Evolutionary conservation across 345 rosid genomes (phyloP).

Genomic region (Geranium rotundifolium): DNA sequence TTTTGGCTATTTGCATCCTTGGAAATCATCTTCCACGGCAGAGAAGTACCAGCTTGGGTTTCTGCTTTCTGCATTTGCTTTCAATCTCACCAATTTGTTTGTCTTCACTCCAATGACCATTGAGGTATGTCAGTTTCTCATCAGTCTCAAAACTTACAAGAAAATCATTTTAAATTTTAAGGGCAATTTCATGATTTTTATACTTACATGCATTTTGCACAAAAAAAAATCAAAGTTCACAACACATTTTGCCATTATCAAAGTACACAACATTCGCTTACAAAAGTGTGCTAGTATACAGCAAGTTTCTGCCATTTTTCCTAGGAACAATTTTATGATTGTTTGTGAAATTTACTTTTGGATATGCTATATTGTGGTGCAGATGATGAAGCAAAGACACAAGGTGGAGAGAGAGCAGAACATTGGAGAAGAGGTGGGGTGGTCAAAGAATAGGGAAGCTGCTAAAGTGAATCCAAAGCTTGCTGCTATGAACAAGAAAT

Average conservation of each 20-base stretch:
- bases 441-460: constrained; percentile 74
- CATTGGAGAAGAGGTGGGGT: constrained; percentile 73
- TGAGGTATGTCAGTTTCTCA: constrained; percentile 31
- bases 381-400: constrained; percentile 99
- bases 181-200: too few species aligned
- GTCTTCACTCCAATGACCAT: constrained; percentile 93
- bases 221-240: too few species aligned
- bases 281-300: too few species aligned
- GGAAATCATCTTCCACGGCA: constrained; percentile 54
- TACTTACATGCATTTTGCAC: too few species aligned
- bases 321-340: too few species aligned
- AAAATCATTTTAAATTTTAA: too few species aligned
- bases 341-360: neutral
- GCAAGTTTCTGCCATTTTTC: too few species aligned
- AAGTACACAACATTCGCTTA: too few species aligned
- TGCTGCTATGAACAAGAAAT: constrained; percentile 96
- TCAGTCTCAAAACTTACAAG: neutral
- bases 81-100: constrained; percentile 75
- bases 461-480: constrained; percentile 82
- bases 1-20: constrained; percentile 84
- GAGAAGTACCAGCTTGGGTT: constrained; percentile 96
- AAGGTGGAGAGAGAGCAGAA: constrained; percentile 76
- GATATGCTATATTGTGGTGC: constrained; percentile 5
- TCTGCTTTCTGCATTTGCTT: constrained; percentile 65
- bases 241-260: too few species aligned